Conservation (phyloP, 192 early-diverging fungal genomes). For the Ambispora gerdemannii region DNA sequence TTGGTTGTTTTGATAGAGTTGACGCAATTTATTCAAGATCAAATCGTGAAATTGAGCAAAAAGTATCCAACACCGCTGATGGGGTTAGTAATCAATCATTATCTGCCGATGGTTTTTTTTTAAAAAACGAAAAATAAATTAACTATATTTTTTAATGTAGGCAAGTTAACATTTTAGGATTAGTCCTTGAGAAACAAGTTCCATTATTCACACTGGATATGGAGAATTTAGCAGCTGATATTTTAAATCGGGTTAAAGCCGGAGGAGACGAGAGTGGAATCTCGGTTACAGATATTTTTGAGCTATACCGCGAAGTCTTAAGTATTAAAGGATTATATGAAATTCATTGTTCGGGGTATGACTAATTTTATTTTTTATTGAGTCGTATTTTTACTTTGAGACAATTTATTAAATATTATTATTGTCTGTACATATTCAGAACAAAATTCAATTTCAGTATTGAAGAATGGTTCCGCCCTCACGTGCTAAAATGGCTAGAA, state of each 20-base stretch:
- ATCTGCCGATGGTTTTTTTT: neutral
- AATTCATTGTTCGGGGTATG: constrained; percentile 46
- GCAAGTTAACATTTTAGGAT: constrained; percentile 38
- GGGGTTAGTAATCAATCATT: neutral
- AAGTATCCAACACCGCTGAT: constrained; percentile 22
- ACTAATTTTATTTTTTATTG: neutral
- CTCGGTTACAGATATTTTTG: constrained; percentile 48
- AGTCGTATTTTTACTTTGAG: neutral
- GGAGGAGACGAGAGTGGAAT: constrained; percentile 41
- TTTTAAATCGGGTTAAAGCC: constrained; percentile 30
- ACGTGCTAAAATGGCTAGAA: constrained; percentile 66
- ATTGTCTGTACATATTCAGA: constrained; percentile 2
- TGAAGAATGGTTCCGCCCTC: constrained; percentile 66
- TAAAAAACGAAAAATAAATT: too few species aligned
- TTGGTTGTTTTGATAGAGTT: neutral
- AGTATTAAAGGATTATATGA: constrained; percentile 48
- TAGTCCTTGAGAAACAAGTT: constrained; percentile 51
- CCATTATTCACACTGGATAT: constrained; percentile 53
- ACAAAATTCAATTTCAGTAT: constrained; percentile 57
- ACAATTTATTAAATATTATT: neutral
- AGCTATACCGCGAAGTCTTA: constrained; percentile 53
- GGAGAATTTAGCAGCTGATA: constrained; percentile 48
- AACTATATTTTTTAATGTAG: neutral
- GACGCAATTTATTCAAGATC: neutral
- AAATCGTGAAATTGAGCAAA: neutral